These are phyloP conservation scores for Pichia cactophila DNA, from an alignment of 1,139 yeast species.

Conservation along the genomic window DNA sequence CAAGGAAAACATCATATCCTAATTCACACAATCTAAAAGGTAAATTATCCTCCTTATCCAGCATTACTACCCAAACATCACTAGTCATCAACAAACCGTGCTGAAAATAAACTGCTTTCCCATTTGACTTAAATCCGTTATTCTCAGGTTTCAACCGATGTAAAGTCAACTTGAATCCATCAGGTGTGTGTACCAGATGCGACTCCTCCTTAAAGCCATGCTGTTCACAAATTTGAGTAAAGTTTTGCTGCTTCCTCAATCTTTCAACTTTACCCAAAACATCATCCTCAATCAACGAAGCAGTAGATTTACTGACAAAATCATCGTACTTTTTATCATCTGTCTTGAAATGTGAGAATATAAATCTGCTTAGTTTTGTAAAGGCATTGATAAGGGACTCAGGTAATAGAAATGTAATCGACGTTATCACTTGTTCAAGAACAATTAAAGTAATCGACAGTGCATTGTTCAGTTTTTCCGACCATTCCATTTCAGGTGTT, in stretches of 20 bases:
- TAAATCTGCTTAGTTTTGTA: conserved; percentile 19
- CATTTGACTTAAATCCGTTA: conserved; percentile 27
- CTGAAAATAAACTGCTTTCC: conserved; percentile 63
- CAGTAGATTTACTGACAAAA: conserved; percentile 14
- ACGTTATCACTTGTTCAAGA: conserved; percentile 24
- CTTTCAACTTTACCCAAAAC: conserved; percentile 18
- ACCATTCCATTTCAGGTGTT: background rate
- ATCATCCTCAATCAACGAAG: conserved; percentile 9
- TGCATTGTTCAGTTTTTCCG: background rate
- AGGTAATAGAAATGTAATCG: conserved; percentile 25
- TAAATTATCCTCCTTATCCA: conserved; percentile 52
- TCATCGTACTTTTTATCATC: conserved; percentile 20
- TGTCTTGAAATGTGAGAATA: conserved; percentile 19
- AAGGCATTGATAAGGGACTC: conserved; percentile 19
- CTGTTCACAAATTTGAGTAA: conserved; percentile 23
- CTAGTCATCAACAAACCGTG: conserved; percentile 90
- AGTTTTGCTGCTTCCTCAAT: conserved; percentile 20
- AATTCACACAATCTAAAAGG: conserved; percentile 71
- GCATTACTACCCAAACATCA: conserved; percentile 70
- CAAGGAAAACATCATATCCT: conserved; percentile 91
- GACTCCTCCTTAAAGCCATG: conserved; percentile 25
- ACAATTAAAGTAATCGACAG: conserved; percentile 22
- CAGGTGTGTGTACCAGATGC: conserved; percentile 26
- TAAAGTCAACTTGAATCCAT: conserved; percentile 26
- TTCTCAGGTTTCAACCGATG: conserved; percentile 26